Conservation (phyloP, 768 basidiomycete genomes). For the Xerocomus potaroensis region DNA sequence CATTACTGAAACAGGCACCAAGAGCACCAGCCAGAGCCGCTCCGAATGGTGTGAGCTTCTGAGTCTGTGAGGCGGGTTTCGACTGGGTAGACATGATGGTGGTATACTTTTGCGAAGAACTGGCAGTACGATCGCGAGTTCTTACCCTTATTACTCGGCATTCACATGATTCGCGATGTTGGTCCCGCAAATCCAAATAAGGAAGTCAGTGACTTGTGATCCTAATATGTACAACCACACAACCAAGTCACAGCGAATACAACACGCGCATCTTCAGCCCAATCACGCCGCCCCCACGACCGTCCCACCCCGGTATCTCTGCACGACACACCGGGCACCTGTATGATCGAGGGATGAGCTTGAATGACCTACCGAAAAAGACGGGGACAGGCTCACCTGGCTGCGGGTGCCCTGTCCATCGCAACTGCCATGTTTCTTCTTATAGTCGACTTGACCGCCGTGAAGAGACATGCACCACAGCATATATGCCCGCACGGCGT, state of each 20-base stretch:
- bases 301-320: slow-evolving; percentile 64
- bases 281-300: slow-evolving; percentile 62
- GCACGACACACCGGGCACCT: slow-evolving; percentile 74
- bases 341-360: not conserved
- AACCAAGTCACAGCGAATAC: slow-evolving; percentile 21
- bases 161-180: slow-evolving; percentile 9
- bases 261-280: slow-evolving; percentile 45
- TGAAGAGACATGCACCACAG: slow-evolving; percentile 73
- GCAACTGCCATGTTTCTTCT: slow-evolving; percentile 40
- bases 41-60: slow-evolving; percentile 78
- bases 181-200: not conserved
- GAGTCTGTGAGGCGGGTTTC: slow-evolving; percentile 51
- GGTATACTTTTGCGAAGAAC: too few species aligned
- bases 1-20: slow-evolving; percentile 89
- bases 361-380: not conserved
- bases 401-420: slow-evolving; percentile 30
- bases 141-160: too few species aligned
- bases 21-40: slow-evolving; percentile 90
- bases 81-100: slow-evolving; percentile 37
- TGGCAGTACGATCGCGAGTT: too few species aligned
- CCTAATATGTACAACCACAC: slow-evolving; percentile 21
- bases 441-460: slow-evolving; percentile 60
- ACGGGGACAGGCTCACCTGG: slow-evolving; percentile 35
- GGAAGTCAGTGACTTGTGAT: slow-evolving; percentile 9
- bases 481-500: slow-evolving; percentile 80